Conservation (phyloP, 2,329 filamentous ascomycete genomes). For the Penicillium frequentans region DNA sequence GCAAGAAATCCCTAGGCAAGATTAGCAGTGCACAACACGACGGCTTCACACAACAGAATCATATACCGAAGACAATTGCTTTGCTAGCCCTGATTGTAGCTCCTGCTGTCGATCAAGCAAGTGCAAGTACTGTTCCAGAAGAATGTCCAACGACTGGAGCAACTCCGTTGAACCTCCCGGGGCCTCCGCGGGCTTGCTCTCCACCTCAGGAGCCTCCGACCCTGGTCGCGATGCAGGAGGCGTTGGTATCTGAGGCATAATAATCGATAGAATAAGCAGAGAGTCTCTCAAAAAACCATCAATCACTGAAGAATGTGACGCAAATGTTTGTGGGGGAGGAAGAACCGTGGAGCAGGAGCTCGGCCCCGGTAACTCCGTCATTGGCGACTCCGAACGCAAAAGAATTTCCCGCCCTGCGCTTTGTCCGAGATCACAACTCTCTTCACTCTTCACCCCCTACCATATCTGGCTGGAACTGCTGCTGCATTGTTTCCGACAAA, state of each 20-base stretch:
- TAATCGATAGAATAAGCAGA: background rate
- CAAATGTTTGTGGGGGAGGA: background rate
- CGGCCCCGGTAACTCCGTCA: constrained; percentile 41
- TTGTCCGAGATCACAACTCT: constrained; percentile 5
- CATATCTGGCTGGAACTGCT: background rate
- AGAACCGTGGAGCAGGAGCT: constrained; percentile 17
- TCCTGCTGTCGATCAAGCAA: constrained; percentile 46
- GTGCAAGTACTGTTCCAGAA: constrained; percentile 45
- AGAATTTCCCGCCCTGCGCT: constrained; percentile 37
- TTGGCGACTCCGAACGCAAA: constrained; percentile 32
- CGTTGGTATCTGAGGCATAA: constrained; percentile 36
- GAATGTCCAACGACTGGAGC: constrained; percentile 37
- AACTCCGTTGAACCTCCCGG: constrained; percentile 26
- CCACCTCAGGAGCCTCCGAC: constrained; percentile 27
- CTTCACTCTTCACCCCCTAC: background rate
- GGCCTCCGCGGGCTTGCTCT: constrained; percentile 14
- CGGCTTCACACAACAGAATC: background rate
- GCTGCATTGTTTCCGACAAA: background rate
- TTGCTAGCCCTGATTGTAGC: constrained; percentile 39
- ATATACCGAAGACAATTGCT: constrained; percentile 41
- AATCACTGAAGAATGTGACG: background rate
- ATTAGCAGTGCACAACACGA: background rate
- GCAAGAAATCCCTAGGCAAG: constrained; percentile 46
- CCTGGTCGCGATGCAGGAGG: constrained; percentile 34
- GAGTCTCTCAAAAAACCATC: background rate